Evolutionary conservation across 1,139 yeast species (phyloP).

Genomic region (Suhomyces bribrorum): DNA sequence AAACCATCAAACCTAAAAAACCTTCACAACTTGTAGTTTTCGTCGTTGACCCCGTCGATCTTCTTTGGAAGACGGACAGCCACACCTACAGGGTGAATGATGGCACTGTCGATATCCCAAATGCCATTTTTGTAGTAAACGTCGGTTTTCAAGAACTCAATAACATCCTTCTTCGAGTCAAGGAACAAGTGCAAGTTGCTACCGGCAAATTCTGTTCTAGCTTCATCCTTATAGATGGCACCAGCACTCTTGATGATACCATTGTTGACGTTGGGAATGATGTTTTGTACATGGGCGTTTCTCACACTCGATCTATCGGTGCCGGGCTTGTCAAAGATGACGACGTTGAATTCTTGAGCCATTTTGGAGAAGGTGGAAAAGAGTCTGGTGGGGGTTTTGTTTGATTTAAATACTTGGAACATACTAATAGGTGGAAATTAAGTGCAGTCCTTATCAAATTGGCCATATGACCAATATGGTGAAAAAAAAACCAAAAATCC

Average conservation of each 20-base stretch:
- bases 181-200: conserved; percentile 66
- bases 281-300: conserved; percentile 57
- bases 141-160: conserved; percentile 64
- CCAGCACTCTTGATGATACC: conserved; percentile 69
- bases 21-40: conserved; percentile 13
- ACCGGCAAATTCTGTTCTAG: conserved; percentile 65
- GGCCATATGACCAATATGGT: too few species aligned
- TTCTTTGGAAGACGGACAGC: conserved; percentile 17
- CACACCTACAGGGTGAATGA: conserved; percentile 53
- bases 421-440: background rate
- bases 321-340: conserved; percentile 69
- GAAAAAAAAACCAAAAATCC: too few species aligned
- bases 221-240: conserved; percentile 54
- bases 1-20: too few species aligned
- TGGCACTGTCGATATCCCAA: conserved; percentile 71
- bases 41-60: conserved; percentile 15
- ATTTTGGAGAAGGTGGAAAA: conserved; percentile 11
- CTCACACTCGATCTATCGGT: conserved; percentile 58
- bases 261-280: conserved; percentile 50
- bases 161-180: conserved; percentile 59
- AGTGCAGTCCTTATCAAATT: background rate
- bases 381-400: conserved; percentile 1
- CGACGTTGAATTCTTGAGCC: conserved; percentile 62
- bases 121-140: conserved; percentile 64
- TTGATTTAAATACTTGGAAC: conserved; percentile 4